phyloP scores from a whole-genome alignment of 768 basidiomycete genomes.

The Pisolithus sp. region DNA sequence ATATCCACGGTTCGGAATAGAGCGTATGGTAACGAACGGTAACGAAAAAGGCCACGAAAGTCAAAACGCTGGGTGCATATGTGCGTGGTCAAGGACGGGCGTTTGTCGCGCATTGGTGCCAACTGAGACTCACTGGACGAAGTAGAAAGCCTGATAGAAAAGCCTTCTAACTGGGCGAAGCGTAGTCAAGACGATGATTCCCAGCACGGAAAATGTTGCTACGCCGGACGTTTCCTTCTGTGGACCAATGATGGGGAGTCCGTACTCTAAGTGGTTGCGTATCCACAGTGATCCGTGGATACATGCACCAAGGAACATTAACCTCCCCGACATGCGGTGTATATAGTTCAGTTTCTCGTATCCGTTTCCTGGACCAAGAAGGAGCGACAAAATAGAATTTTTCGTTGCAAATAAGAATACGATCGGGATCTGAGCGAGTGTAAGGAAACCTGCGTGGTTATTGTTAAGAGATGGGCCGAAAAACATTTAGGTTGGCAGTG shows the following conservation, averaged over 20 bases:
- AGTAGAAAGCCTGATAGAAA: conserved; percentile 65
- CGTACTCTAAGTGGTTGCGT: conserved; percentile 54
- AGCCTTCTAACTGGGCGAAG: conserved; percentile 53
- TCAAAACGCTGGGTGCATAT: conserved; percentile 33
- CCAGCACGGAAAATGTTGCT: conserved; percentile 57
- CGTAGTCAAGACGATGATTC: conserved; percentile 58
- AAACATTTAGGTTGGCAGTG: background rate
- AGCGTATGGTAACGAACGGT: conserved; percentile 79
- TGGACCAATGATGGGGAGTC: conserved; percentile 53
- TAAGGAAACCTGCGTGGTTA: conserved; percentile 44
- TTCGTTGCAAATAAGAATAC: conserved; percentile 55
- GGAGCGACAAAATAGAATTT: conserved; percentile 41
- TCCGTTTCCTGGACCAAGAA: conserved; percentile 41
- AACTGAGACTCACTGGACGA: conserved; percentile 54
- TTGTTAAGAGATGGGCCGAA: conserved; percentile 1
- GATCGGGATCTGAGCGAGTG: conserved; percentile 51
- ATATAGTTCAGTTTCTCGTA: conserved; percentile 56
- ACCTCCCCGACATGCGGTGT: conserved; percentile 54
- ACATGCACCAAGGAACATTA: conserved; percentile 38
- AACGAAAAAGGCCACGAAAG: conserved; percentile 52
- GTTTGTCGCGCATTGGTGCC: no score
- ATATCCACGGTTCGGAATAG: conserved; percentile 80
- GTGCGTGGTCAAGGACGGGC: no score
- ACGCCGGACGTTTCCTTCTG: conserved; percentile 75
- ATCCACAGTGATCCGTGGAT: conserved; percentile 69